Conservation (phyloP, 2,329 filamentous ascomycete genomes). For the Calonectria pseudoreteaudii region DNA sequence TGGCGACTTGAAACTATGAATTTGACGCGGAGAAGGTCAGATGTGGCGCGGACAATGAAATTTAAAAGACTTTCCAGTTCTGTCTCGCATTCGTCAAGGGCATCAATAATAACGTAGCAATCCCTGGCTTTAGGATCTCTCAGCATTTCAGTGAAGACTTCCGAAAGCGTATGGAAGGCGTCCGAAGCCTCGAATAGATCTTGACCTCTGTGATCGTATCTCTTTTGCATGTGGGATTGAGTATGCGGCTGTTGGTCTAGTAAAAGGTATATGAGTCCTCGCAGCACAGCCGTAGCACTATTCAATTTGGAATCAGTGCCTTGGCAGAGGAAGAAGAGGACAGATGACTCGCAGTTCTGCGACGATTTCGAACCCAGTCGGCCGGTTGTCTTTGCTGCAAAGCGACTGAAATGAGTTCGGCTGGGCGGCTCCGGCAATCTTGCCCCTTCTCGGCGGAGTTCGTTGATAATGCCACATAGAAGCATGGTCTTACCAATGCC, state of each 20-base stretch:
- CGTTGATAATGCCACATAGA: not conserved
- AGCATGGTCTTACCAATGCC: not conserved
- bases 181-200: not conserved
- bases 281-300: not conserved
- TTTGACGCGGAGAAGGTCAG: slow-evolving; percentile 42
- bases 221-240: not conserved
- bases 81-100: slow-evolving; percentile 57
- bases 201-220: not conserved
- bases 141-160: not conserved
- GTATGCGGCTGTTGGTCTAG: not conserved
- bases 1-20: slow-evolving; percentile 60
- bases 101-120: slow-evolving; percentile 55
- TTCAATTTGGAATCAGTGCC: not conserved
- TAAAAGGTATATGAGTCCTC: not conserved
- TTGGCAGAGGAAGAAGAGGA: not conserved
- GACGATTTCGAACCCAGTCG: not conserved
- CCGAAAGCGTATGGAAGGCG: not conserved
- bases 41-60: slow-evolving; percentile 24
- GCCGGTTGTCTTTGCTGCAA: not conserved
- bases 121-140: not conserved
- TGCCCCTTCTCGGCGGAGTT: not conserved
- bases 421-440: not conserved
- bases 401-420: not conserved
- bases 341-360: not conserved
- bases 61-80: slow-evolving; percentile 47